Evolutionary conservation across 306 rosid genomes (phyloP), one percentile per base, ranked within the genome.

Genomic region (Begonia peltatifolia): DNA sequence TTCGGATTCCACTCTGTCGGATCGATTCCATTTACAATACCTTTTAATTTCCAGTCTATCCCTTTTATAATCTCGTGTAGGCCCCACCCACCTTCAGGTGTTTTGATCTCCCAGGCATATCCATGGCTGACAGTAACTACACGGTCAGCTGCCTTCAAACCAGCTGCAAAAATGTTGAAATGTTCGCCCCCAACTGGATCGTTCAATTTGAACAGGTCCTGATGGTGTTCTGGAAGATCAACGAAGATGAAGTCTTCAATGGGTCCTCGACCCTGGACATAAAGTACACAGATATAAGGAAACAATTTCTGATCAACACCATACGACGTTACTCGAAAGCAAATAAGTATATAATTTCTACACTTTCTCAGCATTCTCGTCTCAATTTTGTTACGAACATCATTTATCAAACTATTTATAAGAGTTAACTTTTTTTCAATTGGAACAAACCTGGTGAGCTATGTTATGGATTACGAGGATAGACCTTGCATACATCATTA

Each of bases 181-280:
- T 90, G 99, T 50, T 86, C 99, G 4, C 99, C 99, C 56, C 99
- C 99, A 22, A 90, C 38, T 0, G 99, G 96, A 50, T 90, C 99
- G 56, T 79, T 53, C 53, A 80, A 7, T 69, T 48, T 83, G 74
- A 90, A 86, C 53, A 73, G 75, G 65, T 90, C 87, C n/a, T 68
- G 41, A 82, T 76, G 81, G 74, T 79, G 74, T 57, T 55, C 74
- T 4, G 99, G 95, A 64, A 90, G 79, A 68, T 51, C 96, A 49
- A 81, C 62, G 11, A 9, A 44, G 46, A 51, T 16, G 68, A 83
- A 86, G 61, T 90, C 94, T 38, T 71, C 78, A 30, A 83, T 61
- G 0, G 99, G 99, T 1, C 94, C 99, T 15, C 99, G 94, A 14
- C 99, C 99, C 99, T 89, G 73, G 62, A 64, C 36, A 50, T 11